These are phyloP conservation scores for Orbilia blumenaviensis DNA, from an alignment of 2,329 filamentous ascomycete genomes.

Conservation along the genomic window DNA sequence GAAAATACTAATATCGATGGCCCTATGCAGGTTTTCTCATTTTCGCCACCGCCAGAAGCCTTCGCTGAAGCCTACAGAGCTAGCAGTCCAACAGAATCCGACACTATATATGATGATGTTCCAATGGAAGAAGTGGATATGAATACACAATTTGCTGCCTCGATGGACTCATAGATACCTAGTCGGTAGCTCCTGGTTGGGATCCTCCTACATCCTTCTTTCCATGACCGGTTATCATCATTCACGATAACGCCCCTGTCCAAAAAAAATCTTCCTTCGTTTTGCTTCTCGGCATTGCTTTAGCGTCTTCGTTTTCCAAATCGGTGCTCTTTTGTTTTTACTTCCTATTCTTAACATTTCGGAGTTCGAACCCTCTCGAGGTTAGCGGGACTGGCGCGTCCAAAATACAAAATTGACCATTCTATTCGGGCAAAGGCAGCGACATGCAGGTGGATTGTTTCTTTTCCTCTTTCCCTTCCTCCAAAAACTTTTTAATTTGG, in stretches of 20 bases:
- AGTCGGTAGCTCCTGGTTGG: not conserved
- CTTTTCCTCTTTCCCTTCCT: slow-evolving; percentile 51
- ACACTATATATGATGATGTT: slow-evolving; percentile 56
- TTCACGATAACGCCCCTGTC: not conserved
- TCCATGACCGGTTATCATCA: not conserved
- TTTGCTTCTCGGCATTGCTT: slow-evolving; percentile 47
- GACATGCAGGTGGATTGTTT: slow-evolving; percentile 41
- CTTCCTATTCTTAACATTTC: slow-evolving; percentile 52
- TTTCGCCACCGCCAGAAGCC: slow-evolving; percentile 82
- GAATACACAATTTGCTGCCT: slow-evolving; percentile 53
- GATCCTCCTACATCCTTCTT: not conserved
- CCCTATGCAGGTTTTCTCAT: slow-evolving; percentile 81
- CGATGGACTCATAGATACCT: slow-evolving; percentile 25
- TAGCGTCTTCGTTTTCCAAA: slow-evolving; percentile 40
- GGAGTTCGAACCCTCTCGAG: slow-evolving; percentile 54
- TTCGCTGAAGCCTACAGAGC: slow-evolving; percentile 63
- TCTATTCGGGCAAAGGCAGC: slow-evolving; percentile 48
- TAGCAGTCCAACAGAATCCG: slow-evolving; percentile 55
- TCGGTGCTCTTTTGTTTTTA: slow-evolving; percentile 52
- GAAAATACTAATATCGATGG: slow-evolving; percentile 58
- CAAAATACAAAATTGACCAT: slow-evolving; percentile 45
- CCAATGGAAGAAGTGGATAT: slow-evolving; percentile 57
- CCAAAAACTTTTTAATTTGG: too few species aligned
- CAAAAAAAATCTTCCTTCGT: slow-evolving; percentile 22
- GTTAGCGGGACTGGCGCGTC: slow-evolving; percentile 53